Base-by-base conservation (phyloP, 176 grass and related monocot genomes). In the Hyparrhenia diplandra region DNA sequence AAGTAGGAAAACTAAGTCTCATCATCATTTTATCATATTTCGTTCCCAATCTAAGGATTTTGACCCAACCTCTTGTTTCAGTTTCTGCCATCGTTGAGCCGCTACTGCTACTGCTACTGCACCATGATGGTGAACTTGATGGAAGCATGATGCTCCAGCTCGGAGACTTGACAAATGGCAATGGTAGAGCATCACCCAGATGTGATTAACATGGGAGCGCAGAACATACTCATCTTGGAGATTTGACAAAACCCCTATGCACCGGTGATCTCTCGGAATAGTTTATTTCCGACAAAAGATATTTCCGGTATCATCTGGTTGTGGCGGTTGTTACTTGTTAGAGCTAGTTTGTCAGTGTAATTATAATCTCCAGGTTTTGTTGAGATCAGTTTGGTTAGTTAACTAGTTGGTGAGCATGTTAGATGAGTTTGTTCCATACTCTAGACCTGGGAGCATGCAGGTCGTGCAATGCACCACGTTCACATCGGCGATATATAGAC, bases 301-400 rank as follows among this genome's bases (percentile, higher is more conserved):
- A 35, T 17, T 29, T 28, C 42, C 43, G 83, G 80, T 73, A 83
- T 47, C 24, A 62, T 62, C 51, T 32, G 46, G 35, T 24, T 20
- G 75, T 31, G n/a, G 57, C 67, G 31, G 20, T 27, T 30, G 61
- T 29, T 81, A 49, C 30, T 25, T 73, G 34, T 72, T 88, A 73
- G 80, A 83, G 58, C 16, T 83, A 67, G 46, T 28, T 73, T n/a
- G 25, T 41, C 31, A 27, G 16, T 77, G 79, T 72, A 65, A 78
- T 64, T 76, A 42, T 21, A 64, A 37, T 78, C 52, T 67, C 6
- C 47, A 36, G 60, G 27, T 5, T 46, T 45, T 73, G 74, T n/a
- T 40, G 20, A 72, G 42, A 49, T 69, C 6, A 73, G 62, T 47
- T 69, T n/a, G 59, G 7, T 40, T 37, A 73, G 67, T 59, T 27